Evolutionary conservation across 2,329 filamentous ascomycete genomes (phyloP), one percentile per base, ranked within the genome.

Genomic region (Aspergillus novofumigatus): DNA sequence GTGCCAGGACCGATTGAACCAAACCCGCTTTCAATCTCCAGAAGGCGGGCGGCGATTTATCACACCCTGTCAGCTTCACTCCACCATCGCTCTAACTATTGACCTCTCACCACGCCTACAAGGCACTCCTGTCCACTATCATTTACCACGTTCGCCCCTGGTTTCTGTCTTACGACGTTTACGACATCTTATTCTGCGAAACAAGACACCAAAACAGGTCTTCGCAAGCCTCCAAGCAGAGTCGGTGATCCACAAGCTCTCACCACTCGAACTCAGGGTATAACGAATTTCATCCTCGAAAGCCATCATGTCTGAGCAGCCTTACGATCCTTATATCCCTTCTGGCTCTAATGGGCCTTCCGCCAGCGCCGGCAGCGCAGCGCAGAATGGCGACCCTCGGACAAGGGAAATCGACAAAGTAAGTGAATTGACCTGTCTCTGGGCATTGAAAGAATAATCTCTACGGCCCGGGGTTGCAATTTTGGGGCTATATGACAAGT

Each of bases 281-380:
- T 53, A 51, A 56, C 60, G 48, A 64, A 55, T 57, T 25, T 38
- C 62, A 29, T 51, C 49, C 42, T 57, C 58, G 11, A 59, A 54
- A 45, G 49, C 59, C 67, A 76, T 69, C 68, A 85, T 85, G 83
- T 80, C 81, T 73, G 80, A 85, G 70, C 78, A 81, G 68, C 90
- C 90, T 66, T 95, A 95, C 78, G 91, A 95, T 78, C 91, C 91
- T 62, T 95, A 94, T 79, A 92, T 93, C 76, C 91, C 91, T 72
- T 85, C 84, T 73, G 86, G 86, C 76, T 75, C 77, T 60, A 75
- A 65, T 74, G 73, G 77, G 69, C 60, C 71, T 65, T 69, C 77
- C 71, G 64, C 81, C 75, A 51, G 58, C 51, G 64, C 83, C 77
- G 73, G 75, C 76, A 83, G 73, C 81, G 83, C 74, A 65, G 61